Evolutionary conservation across 2,329 filamentous ascomycete genomes (phyloP), one percentile per base, ranked within the genome.

Genomic region (Zalaria obscura): DNA sequence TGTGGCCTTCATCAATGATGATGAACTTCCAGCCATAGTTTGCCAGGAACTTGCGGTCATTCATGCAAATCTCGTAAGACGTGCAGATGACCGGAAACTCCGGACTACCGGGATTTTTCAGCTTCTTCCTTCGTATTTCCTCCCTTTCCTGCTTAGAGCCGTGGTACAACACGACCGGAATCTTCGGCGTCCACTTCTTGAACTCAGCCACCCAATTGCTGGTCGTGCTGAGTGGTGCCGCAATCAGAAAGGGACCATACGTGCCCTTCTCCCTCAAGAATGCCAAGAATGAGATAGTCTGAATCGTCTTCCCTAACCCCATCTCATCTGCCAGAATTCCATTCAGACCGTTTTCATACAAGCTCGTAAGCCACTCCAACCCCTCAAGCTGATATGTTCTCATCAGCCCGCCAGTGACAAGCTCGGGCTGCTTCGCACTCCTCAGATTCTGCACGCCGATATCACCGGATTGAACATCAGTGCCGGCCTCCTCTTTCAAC

Each of bases 191-290:
- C 87, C 88, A 98, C 51, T 81, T 82, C 29, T 78, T 71, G 51
- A 96, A 95, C 54, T 98, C 91, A 35, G 91, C 83, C 35, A 94
- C 80, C 91, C 91, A 98, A 56, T 96, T 98, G 33, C 82, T 87
- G 0, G 95, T 72, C 0, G 91, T 96, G 54, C 87, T 95, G 3
- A 96, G 63, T 0, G 91, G 91, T 0, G 88, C 87, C 5, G 91
- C 80, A 40, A 98, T 86, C 25, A 98, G 63, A 55, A 95, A 93
- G 0, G 91, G 91, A 0, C 91, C 91, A 2, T 91, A 87, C 5
- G 79, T 73, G 38, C 89, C 85, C 50, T 89, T 81, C 53, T 96
- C 88, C 49, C 89, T 78, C 9, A 96, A 67, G 46, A 93, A 78
- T 0, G 89, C 89, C 33, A 94, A 79, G 47, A 94, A 72, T 0